A percentile compares a stretch with the other conserved stretches of the same genome.
phyloP scores from a whole-genome alignment of 2,329 filamentous ascomycete species.

The Colletotrichum sp. region DNA sequence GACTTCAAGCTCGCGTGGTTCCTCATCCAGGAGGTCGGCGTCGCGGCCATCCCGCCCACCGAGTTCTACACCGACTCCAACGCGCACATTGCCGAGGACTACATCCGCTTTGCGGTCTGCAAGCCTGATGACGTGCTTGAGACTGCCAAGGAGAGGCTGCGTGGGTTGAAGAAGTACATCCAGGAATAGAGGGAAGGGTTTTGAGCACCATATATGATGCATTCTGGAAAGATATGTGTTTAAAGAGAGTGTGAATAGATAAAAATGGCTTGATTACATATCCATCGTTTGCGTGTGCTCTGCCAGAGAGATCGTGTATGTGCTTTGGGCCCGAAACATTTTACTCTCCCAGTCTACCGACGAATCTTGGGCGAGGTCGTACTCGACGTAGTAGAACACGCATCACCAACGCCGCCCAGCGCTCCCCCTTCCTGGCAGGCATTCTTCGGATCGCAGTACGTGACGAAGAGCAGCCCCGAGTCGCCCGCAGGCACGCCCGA shows the following conservation, averaged over 20 bases:
- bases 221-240: background rate
- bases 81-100: constrained; percentile 86
- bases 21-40: constrained; percentile 92
- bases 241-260: background rate
- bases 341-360: background rate
- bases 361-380: background rate
- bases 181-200: background rate
- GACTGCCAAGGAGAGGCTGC: constrained; percentile 76
- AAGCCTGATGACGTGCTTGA: constrained; percentile 89
- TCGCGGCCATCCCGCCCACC: constrained; percentile 94
- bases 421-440: constrained; percentile 6
- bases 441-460: constrained; percentile 3
- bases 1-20: constrained; percentile 98
- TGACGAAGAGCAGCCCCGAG: constrained; percentile 1
- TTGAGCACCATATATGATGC: background rate
- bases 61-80: constrained; percentile 94
- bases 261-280: background rate
- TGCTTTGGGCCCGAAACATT: background rate
- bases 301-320: background rate
- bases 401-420: constrained; percentile 3
- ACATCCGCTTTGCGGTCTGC: constrained; percentile 93
- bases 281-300: too few relatives aligned
- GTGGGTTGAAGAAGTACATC: constrained; percentile 77
- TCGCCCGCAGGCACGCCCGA: background rate
- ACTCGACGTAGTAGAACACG: background rate